Base-by-base conservation (phyloP, 2,329 filamentous ascomycete genomes). In the Scedosporium minutisporum region DNA sequence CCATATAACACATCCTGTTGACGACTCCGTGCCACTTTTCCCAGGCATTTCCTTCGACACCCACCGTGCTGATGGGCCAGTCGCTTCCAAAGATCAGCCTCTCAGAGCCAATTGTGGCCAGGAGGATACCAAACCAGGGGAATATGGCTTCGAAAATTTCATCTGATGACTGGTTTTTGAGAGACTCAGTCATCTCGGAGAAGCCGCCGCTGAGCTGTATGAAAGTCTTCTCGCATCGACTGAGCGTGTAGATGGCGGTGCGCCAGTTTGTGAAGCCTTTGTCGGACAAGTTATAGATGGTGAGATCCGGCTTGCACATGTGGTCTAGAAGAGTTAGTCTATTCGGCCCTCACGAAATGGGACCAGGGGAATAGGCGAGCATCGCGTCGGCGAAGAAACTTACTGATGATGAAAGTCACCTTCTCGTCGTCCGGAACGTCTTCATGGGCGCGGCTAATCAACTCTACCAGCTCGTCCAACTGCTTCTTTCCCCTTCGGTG, bases 201-300 rank as follows among this genome's bases (percentile, higher is more conserved):
- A 97, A 93, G 57, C 82, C 84, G 6, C 93, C 93, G 0, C 89
- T 93, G n/a, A 97, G 82, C 78, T 97, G 96, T 83, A 97, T 90
- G 77, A 89, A 96, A n/a, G 87, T 86, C 60, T 79, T 82, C 58
- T 79, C 76, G 71, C 83, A 84, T 64, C 81, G 81, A 67, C 87
- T 83, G 69, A 96, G 85, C 7, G 82, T 79, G 68, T 83, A 83
- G 70, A 96, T 85, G 65, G 85, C 81, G 14, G 81, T 79, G 62
- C 84, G 84, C 90, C 91, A 96, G 62, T 83, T 82, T 63, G 82
- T 74, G 72, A 89, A 92, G 27, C 81, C 78, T 1, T 81, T 77
- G 69, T 86, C 80, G 42, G 74, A 78, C 58, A 77, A 80, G 72
- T 82, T 87, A 76, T 81, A 78, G 68, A 89, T 80, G 38, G 80